Evolutionary conservation across 106 monocot species (phyloP).

Genomic region (Phalaenopsis equestris): DNA sequence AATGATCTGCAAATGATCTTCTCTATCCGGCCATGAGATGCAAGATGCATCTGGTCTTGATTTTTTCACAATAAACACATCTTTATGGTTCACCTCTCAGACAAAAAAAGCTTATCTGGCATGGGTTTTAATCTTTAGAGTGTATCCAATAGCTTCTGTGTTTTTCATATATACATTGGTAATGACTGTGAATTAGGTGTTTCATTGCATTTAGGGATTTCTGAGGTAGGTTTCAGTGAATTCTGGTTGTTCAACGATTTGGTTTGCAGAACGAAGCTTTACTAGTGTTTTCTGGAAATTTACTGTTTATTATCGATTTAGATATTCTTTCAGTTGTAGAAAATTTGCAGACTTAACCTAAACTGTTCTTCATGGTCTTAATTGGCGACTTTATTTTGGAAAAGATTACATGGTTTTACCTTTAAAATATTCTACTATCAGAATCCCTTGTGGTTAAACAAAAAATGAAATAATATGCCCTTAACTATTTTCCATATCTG

Average conservation of each 20-base stretch:
- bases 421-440: background rate
- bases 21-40: no score
- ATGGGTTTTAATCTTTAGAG: no score
- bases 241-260: background rate
- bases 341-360: background rate
- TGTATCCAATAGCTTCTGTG: background rate
- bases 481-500: background rate
- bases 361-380: background rate
- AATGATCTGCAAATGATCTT: no score
- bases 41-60: no score
- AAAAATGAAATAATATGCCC: background rate
- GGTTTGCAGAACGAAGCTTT: background rate
- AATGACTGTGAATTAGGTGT: background rate
- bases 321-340: background rate
- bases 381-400: background rate
- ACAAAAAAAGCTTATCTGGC: no score
- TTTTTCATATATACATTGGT: background rate
- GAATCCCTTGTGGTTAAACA: background rate
- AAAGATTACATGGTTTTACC: background rate
- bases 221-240: background rate
- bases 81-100: no score
- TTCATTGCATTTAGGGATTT: background rate
- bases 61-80: no score
- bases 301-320: background rate
- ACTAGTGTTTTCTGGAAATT: background rate